Evolutionary conservation across 2,329 filamentous ascomycete genomes (phyloP).

Genomic region (Tolypocladium guangdongense): DNA sequence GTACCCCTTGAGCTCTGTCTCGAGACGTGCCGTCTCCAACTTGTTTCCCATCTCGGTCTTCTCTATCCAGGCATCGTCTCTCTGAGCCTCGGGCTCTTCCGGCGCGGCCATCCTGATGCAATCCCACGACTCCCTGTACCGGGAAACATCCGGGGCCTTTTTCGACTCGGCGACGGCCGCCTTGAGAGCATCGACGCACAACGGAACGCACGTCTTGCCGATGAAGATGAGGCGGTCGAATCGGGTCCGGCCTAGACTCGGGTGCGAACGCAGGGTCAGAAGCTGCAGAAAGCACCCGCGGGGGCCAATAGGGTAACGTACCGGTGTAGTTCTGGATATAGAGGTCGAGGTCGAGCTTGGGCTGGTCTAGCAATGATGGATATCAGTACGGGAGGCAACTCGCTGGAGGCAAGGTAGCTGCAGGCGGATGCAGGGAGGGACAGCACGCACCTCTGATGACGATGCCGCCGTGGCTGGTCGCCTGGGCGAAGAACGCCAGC

Average conservation of each 20-base stretch:
- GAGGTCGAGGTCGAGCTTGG: constrained; percentile 83
- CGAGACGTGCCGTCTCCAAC: constrained; percentile 62
- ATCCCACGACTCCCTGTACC: constrained; percentile 60
- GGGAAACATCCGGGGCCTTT: constrained; percentile 57
- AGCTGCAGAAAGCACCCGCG: neutral
- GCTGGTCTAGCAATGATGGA: constrained; percentile 43
- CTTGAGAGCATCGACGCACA: constrained; percentile 72
- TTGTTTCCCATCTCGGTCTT: constrained; percentile 55
- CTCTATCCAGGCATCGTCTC: constrained; percentile 68
- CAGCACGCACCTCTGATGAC: constrained; percentile 34
- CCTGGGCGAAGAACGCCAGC: constrained; percentile 32
- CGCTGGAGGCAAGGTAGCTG: neutral
- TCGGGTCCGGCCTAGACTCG: constrained; percentile 57
- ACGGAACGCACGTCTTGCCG: constrained; percentile 62
- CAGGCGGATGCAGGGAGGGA: neutral
- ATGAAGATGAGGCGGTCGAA: constrained; percentile 75
- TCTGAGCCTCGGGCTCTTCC: constrained; percentile 52
- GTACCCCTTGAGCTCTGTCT: constrained; percentile 79
- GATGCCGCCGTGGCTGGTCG: constrained; percentile 33
- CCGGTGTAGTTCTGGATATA: constrained; percentile 87
- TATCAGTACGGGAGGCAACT: neutral
- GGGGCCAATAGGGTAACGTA: constrained; percentile 24
- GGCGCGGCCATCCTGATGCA: constrained; percentile 54
- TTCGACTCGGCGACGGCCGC: constrained; percentile 68
- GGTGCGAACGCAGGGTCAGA: neutral